phyloP scores from a whole-genome alignment of 2,329 filamentous ascomycete species.

The Trichoderma citrinoviride region DNA sequence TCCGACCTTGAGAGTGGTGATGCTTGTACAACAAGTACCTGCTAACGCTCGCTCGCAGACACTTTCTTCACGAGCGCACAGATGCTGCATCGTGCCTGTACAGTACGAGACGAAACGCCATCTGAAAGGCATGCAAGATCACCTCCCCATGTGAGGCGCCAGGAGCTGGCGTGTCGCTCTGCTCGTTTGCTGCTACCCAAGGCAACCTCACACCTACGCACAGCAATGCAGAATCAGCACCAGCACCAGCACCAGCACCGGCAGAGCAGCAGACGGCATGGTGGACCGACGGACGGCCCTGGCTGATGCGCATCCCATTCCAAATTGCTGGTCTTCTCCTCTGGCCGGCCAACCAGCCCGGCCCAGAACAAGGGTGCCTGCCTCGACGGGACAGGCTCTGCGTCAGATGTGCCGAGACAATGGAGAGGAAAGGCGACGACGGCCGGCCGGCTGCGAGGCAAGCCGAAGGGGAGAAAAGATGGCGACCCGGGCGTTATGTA shows the following conservation, averaged over 20 bases:
- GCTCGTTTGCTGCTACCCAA: neutral
- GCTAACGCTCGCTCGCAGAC: too few species aligned
- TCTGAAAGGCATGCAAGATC: slow-evolving; percentile 2
- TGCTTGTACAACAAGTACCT: too few species aligned
- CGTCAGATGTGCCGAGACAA: slow-evolving; percentile 12
- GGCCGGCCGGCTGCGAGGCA: neutral
- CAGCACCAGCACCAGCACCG: neutral
- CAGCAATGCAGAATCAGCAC: neutral
- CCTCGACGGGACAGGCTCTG: neutral
- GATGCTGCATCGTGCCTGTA: neutral
- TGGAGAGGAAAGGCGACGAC: neutral
- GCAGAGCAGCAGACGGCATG: slow-evolving; percentile 1
- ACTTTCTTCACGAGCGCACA: neutral
- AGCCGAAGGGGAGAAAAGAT: neutral
- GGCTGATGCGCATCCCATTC: slow-evolving; percentile 10
- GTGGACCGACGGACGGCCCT: slow-evolving; percentile 10
- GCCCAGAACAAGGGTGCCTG: neutral
- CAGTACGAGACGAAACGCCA: neutral
- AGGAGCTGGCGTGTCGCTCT: neutral
- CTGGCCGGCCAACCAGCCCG: neutral
- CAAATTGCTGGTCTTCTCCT: slow-evolving; percentile 5
- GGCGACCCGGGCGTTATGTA: too few species aligned
- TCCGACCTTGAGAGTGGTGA: too few species aligned
- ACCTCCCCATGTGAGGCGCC: neutral
- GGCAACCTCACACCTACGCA: neutral